Conservation (phyloP, 1,284 basidiomycete species). For the Leucoagaricus sp. region DNA sequence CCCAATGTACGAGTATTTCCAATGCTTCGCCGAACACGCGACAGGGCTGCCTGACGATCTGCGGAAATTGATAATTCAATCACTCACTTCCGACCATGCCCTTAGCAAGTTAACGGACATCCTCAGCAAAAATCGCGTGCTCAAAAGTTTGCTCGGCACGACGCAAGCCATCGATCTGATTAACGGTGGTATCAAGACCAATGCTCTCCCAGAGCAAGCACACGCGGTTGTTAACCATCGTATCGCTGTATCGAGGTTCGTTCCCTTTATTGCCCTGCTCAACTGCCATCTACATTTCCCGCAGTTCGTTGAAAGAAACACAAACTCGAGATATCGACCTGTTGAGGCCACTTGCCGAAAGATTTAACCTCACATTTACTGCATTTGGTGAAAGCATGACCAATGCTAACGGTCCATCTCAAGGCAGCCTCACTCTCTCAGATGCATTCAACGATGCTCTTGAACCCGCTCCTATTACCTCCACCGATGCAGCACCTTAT, state of each 20-base stretch:
- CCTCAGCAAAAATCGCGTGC: slow-evolving; percentile 36
- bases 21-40: slow-evolving; percentile 50
- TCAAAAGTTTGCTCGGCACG: slow-evolving; percentile 53
- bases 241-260: slow-evolving; percentile 52
- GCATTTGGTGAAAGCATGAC: slow-evolving; percentile 50
- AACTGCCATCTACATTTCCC: background rate
- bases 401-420: slow-evolving; percentile 29
- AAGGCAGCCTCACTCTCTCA: slow-evolving; percentile 38
- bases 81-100: slow-evolving; percentile 39
- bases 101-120: slow-evolving; percentile 41
- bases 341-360: slow-evolving; percentile 41
- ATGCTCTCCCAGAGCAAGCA: slow-evolving; percentile 60
- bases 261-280: background rate
- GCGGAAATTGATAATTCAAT: slow-evolving; percentile 38
- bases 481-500: slow-evolving; percentile 41
- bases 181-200: slow-evolving; percentile 67
- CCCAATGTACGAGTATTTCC: slow-evolving; percentile 42
- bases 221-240: slow-evolving; percentile 62
- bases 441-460: slow-evolving; percentile 38
- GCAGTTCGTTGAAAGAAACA: slow-evolving; percentile 45
- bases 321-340: slow-evolving; percentile 43
- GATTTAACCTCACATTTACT: slow-evolving; percentile 53
- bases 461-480: slow-evolving; percentile 46
- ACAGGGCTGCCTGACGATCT: slow-evolving; percentile 44
- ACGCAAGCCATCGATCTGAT: slow-evolving; percentile 74